Base-by-base conservation (phyloP, 495 filamentous ascomycete genomes). In the Cercophora sp. region DNA sequence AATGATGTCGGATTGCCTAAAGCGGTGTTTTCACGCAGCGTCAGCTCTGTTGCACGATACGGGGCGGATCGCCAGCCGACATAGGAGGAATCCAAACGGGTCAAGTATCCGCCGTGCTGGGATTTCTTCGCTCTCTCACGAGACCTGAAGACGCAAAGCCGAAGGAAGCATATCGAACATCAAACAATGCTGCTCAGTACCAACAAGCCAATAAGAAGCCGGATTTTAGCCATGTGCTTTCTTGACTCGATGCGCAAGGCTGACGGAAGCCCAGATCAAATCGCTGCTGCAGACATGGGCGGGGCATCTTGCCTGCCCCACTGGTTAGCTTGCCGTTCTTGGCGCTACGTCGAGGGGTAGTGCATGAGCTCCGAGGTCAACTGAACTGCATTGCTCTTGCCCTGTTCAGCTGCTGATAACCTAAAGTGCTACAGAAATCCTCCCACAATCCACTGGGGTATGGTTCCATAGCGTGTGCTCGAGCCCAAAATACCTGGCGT, bases 191-290 rank as follows among this genome's bases (percentile, higher is more conserved):
- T 15, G 40, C 13, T 27, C 6, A 13, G 5, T 25, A 20, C 8
- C 11, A 34, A 27, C 29, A 53, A 43, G 20, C 64, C 64, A 67
- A 67, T 67, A 43, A 42, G 45, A 51, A 29, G 19, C 43, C 50
- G 20, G 18, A 8, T 56, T 56, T 29, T 15, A 40, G 23, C 53
- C 64, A 65, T 63, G 62, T 67, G 64, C 43, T 54, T 19, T 43
- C 15, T 43, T 50, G 26, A 42, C 18, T 27, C 42, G 20, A 46
- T 54, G 50, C 55, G 56, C 48, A 61, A 48, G 48, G 51, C 57
- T 60, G 55, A 57, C 36, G 51, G 52, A 58, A 45, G 51, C 25
- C 20, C 32, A 50, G 39, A 24, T 9, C 25, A 16, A 25, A n/a
- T n/a, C n/a, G n/a, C n/a, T n/a, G n/a, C n/a, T n/a, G n/a, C n/a